These are phyloP conservation scores for Chlamydomonas incerta DNA, from an alignment of 139 green algal genomes.

Conservation along the genomic window DNA sequence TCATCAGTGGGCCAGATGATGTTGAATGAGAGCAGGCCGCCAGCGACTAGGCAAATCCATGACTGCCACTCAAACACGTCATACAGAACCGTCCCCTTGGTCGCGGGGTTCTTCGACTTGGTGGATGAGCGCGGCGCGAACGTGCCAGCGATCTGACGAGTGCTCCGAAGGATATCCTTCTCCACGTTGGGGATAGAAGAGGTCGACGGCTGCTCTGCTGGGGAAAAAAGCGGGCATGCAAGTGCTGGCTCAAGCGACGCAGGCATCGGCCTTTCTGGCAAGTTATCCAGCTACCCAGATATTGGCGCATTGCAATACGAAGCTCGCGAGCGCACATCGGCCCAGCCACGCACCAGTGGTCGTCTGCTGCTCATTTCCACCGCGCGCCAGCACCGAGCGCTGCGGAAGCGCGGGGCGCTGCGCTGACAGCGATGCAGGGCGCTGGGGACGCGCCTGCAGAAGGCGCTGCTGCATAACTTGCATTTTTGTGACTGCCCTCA, in stretches of 20 bases:
- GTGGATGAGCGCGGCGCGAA: slow-evolving; percentile 88
- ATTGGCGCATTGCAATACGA: no score
- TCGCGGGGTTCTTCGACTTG: slow-evolving; percentile 84
- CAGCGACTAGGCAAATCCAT: slow-evolving; percentile 79
- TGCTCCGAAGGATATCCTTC: slow-evolving; percentile 43
- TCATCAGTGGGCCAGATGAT: slow-evolving; percentile 93
- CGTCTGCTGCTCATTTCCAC: slow-evolving; percentile 17
- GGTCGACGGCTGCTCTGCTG: slow-evolving; percentile 14
- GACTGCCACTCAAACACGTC: slow-evolving; percentile 88
- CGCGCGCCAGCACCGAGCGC: background rate
- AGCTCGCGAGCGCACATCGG: no score
- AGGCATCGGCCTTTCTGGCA: no score
- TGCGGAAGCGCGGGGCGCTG: no score
- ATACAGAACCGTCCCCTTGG: slow-evolving; percentile 84
- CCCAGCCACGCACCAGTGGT: background rate
- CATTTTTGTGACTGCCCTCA: background rate
- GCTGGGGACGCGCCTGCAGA: no score
- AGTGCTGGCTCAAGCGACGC: no score
- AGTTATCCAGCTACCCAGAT: no score
- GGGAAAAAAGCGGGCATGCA: background rate
- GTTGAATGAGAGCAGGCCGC: slow-evolving; percentile 95
- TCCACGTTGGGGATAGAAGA: slow-evolving; percentile 33
- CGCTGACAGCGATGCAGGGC: no score
- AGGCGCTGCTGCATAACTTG: background rate
- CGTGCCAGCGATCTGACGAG: slow-evolving; percentile 65